phyloP scores from a whole-genome alignment of 179 eudicot species.

The Drosera spatulata region DNA sequence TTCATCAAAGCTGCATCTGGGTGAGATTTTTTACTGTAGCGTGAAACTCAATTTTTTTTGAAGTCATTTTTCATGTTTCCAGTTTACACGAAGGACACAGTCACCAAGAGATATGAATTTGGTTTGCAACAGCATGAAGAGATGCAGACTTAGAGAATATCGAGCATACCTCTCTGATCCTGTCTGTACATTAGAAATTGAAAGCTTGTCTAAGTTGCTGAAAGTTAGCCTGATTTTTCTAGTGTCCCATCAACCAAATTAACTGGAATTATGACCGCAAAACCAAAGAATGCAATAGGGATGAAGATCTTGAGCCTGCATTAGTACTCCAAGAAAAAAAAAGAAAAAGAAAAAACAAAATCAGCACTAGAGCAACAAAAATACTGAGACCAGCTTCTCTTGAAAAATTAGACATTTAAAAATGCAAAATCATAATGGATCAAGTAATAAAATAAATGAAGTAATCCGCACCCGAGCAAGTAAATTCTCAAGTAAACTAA shows the following conservation, averaged over 20 bases:
- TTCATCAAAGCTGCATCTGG: no score
- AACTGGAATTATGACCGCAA: constrained; percentile 72
- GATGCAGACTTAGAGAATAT: background rate
- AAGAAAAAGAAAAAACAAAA: background rate
- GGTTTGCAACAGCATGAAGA: no score
- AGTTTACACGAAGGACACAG: no score
- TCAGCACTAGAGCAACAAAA: background rate
- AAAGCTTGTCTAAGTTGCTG: constrained; percentile 76
- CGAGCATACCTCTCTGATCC: constrained; percentile 71
- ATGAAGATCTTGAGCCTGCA: constrained; percentile 95
- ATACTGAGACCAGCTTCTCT: background rate
- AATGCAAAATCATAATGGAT: no score
- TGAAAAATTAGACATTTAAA: background rate
- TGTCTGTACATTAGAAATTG: constrained; percentile 71
- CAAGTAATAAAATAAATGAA: background rate
- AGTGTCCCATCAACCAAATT: constrained; percentile 68
- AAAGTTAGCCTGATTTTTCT: constrained; percentile 44
- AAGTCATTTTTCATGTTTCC: no score
- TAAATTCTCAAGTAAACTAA: constrained; percentile 85
- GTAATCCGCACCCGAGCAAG: constrained; percentile 65
- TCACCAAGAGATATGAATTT: no score
- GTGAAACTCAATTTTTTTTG: no score
- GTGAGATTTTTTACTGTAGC: no score
- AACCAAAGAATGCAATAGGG: constrained; percentile 66
- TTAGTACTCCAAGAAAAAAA: background rate